Percentiles rank a stretch among this genome's conserved stretches.
phyloP scores from a whole-genome alignment of 768 basidiomycete species.

The Rhodotorula babjevae region DNA sequence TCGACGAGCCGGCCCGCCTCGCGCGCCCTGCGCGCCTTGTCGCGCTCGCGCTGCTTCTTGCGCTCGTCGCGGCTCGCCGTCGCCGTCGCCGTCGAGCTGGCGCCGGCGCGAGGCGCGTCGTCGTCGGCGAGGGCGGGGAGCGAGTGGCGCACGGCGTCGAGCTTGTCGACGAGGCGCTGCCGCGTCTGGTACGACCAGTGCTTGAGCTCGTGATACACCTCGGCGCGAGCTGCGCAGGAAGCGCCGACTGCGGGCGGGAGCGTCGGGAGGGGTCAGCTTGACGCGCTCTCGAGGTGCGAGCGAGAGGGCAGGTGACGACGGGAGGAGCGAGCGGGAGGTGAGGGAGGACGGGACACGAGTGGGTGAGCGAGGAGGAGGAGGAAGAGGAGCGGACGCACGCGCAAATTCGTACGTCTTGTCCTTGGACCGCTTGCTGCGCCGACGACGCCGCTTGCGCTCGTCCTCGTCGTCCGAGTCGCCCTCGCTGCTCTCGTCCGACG shows the following conservation, averaged over 20 bases:
- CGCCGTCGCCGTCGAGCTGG: not conserved
- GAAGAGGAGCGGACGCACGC: not conserved
- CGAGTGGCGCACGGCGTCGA: not conserved
- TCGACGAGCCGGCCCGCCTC: conserved; percentile 9
- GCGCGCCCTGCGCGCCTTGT: not conserved
- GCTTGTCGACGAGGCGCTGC: not conserved
- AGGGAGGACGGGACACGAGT: no score
- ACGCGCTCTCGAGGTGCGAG: no score
- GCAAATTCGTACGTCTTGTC: conserved; percentile 10
- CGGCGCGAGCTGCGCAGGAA: conserved; percentile 12
- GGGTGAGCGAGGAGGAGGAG: no score
- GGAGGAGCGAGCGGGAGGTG: no score
- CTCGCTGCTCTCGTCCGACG: not conserved
- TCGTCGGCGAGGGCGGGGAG: not conserved
- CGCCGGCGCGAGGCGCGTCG: no score
- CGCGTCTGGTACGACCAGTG: conserved; percentile 13
- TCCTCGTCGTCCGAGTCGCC: not conserved
- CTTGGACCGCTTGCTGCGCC: no score
- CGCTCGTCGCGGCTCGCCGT: not conserved
- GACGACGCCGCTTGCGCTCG: conserved; percentile 1
- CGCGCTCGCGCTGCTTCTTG: not conserved
- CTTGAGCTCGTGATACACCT: conserved; percentile 2
- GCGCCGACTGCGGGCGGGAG: not conserved
- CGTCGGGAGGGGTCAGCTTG: not conserved
- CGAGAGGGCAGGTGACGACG: no score